These are phyloP conservation scores for Haplographium delicatum DNA, from an alignment of 495 filamentous ascomycete genomes.

Conservation along the genomic window DNA sequence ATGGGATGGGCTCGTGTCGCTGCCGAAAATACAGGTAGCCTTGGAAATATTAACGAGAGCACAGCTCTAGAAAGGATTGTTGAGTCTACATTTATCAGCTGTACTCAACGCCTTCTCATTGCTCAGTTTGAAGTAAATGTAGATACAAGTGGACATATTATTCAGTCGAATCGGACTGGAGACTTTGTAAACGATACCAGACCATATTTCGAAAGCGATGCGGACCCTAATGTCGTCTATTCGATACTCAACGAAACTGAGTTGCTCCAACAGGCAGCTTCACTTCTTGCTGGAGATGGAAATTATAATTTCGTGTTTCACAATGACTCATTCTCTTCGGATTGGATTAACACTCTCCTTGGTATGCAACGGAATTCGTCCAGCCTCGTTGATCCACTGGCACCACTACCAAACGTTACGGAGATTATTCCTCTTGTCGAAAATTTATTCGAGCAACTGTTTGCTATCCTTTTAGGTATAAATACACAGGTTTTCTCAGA, in stretches of 20 bases:
- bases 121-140: slow-evolving; percentile 33
- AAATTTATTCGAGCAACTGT: slow-evolving; percentile 28
- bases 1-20: slow-evolving; percentile 32
- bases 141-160: slow-evolving; percentile 23
- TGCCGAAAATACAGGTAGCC: no score
- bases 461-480: slow-evolving; percentile 30
- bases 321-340: slow-evolving; percentile 31
- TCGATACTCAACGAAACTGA: no score
- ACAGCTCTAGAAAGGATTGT: no score
- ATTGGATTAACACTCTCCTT: slow-evolving; percentile 34
- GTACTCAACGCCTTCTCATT: slow-evolving; percentile 25
- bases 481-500: slow-evolving; percentile 27
- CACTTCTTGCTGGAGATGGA: not conserved
- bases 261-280: not conserved
- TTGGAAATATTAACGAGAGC: no score
- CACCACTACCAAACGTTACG: slow-evolving; percentile 22
- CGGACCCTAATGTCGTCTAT: not conserved
- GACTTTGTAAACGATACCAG: not conserved
- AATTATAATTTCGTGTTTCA: slow-evolving; percentile 31
- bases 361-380: slow-evolving; percentile 15
- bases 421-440: slow-evolving; percentile 17
- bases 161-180: not conserved
- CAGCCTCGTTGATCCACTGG: slow-evolving; percentile 28
- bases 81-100: no score
- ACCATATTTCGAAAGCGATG: not conserved